A percentile compares a stretch with the other conserved stretches of the same genome.
These are phyloP conservation scores for Diaporthe velutina DNA, from an alignment of 2,329 filamentous ascomycete species.

Conservation along the genomic window DNA sequence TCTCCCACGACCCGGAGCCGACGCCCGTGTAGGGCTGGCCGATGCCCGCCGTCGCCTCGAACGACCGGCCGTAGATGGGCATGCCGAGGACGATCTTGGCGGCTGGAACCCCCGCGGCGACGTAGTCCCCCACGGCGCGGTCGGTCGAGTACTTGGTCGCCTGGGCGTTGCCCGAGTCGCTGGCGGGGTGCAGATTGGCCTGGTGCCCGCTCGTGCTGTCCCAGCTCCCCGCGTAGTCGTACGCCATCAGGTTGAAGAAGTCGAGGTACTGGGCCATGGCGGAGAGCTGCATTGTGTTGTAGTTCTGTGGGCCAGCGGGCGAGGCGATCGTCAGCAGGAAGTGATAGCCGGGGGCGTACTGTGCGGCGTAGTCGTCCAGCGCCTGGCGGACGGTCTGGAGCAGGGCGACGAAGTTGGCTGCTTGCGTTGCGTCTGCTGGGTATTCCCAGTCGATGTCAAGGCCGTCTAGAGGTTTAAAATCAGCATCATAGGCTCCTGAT, in stretches of 20 bases:
- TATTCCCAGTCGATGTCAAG: constrained; percentile 60
- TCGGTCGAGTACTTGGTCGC: constrained; percentile 79
- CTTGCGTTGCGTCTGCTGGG: constrained; percentile 53
- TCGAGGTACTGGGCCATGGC: constrained; percentile 63
- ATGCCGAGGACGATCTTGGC: constrained; percentile 82
- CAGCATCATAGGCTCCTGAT: background rate
- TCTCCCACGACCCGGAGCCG: constrained; percentile 79
- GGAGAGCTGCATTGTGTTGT: constrained; percentile 59
- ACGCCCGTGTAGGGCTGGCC: constrained; percentile 74
- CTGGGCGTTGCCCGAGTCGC: constrained; percentile 61
- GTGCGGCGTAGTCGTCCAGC: constrained; percentile 62
- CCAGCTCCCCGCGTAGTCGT: constrained; percentile 81
- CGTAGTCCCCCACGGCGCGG: constrained; percentile 75
- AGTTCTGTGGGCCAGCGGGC: constrained; percentile 62
- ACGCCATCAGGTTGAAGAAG: constrained; percentile 76
- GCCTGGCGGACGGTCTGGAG: constrained; percentile 59
- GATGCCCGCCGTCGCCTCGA: constrained; percentile 73
- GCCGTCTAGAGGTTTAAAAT: constrained; percentile 55
- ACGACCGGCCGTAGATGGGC: constrained; percentile 84
- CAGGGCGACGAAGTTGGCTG: constrained; percentile 59
- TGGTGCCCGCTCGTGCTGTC: constrained; percentile 73
- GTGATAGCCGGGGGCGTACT: constrained; percentile 60
- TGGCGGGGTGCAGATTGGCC: constrained; percentile 73
- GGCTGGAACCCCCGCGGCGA: constrained; percentile 70
- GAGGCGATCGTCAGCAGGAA: constrained; percentile 68